Conservation (phyloP, 2,329 filamentous ascomycete species). For the Coniochaeta pulveracea region DNA sequence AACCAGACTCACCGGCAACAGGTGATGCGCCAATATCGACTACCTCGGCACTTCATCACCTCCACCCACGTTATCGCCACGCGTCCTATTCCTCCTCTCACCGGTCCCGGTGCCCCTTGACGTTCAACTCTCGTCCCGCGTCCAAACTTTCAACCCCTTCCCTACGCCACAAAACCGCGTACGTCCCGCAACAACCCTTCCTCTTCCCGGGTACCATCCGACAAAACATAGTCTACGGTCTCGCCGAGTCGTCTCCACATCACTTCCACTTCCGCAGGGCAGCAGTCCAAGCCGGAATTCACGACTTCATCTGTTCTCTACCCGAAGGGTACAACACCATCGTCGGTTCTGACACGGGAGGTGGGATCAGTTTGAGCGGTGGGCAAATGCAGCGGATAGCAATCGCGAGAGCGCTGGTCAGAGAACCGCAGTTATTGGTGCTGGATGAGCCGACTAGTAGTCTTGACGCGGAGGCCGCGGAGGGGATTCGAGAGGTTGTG, state of each 20-base stretch:
- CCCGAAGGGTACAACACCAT: conserved; percentile 60
- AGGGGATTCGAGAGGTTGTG: conserved; percentile 53
- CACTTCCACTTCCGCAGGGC: conserved; percentile 36
- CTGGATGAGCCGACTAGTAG: conserved; percentile 82
- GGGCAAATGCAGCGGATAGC: conserved; percentile 75
- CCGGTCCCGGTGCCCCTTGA: no score
- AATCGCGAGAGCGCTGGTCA: conserved; percentile 68
- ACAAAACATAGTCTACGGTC: conserved; percentile 75
- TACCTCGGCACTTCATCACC: background rate
- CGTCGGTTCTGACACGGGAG: conserved; percentile 60
- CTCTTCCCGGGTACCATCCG: conserved; percentile 69
- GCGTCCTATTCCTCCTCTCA: conserved; percentile 7
- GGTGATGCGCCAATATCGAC: background rate
- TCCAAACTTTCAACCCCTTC: conserved; percentile 44
- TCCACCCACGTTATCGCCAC: background rate
- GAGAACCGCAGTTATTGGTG: conserved; percentile 61
- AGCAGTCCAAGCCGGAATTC: conserved; percentile 52
- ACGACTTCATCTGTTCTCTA: conserved; percentile 66
- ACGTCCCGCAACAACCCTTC: conserved; percentile 60
- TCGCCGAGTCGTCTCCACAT: conserved; percentile 42
- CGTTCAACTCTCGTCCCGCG: conserved; percentile 47
- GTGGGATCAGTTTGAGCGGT: conserved; percentile 61
- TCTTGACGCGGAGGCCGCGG: conserved; percentile 59
- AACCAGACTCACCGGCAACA: conserved; percentile 15
- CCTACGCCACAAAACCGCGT: conserved; percentile 50